These are phyloP conservation scores for Lodderomyces elongisporus DNA, from an alignment of 1,139 yeast species.

Conservation along the genomic window DNA sequence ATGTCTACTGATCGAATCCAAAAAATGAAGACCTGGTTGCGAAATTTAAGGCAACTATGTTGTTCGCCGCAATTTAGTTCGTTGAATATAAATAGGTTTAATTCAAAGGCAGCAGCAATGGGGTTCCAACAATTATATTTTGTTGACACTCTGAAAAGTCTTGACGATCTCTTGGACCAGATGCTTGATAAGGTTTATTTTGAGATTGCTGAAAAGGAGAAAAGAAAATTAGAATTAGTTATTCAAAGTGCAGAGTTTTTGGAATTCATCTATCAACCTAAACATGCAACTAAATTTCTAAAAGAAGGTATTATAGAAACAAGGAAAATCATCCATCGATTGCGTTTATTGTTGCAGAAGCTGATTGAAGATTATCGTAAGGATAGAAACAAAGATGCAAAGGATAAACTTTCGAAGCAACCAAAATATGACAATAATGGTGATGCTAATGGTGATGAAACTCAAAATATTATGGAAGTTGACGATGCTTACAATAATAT, in stretches of 20 bases:
- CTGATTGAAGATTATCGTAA: slow-evolving; percentile 15
- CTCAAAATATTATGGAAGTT: slow-evolving; percentile 5
- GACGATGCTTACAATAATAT: slow-evolving; percentile 13
- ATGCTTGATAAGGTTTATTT: slow-evolving; percentile 55
- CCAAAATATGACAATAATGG: slow-evolving; percentile 10
- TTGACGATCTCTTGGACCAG: slow-evolving; percentile 60
- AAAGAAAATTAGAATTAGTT: slow-evolving; percentile 37
- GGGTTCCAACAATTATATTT: slow-evolving; percentile 1
- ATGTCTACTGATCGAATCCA: slow-evolving; percentile 37
- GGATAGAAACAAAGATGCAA: slow-evolving; percentile 5
- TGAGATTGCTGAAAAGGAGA: slow-evolving; percentile 45
- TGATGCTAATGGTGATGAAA: slow-evolving; percentile 16
- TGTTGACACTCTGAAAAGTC: slow-evolving; percentile 40
- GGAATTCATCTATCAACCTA: slow-evolving; percentile 51
- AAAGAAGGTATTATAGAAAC: slow-evolving; percentile 32
- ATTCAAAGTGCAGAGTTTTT: slow-evolving; percentile 59
- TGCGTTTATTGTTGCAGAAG: slow-evolving; percentile 17
- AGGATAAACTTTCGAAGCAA: neutral
- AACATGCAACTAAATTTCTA: slow-evolving; percentile 44
- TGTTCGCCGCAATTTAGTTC: slow-evolving; percentile 74
- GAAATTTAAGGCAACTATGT: slow-evolving; percentile 68
- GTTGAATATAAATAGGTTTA: slow-evolving; percentile 20
- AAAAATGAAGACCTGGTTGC: slow-evolving; percentile 62
- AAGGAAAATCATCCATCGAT: slow-evolving; percentile 23
- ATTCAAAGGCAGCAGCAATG: neutral